Base-by-base conservation (phyloP, 2,329 filamentous ascomycete genomes). In the Colletotrichum acutatum region DNA sequence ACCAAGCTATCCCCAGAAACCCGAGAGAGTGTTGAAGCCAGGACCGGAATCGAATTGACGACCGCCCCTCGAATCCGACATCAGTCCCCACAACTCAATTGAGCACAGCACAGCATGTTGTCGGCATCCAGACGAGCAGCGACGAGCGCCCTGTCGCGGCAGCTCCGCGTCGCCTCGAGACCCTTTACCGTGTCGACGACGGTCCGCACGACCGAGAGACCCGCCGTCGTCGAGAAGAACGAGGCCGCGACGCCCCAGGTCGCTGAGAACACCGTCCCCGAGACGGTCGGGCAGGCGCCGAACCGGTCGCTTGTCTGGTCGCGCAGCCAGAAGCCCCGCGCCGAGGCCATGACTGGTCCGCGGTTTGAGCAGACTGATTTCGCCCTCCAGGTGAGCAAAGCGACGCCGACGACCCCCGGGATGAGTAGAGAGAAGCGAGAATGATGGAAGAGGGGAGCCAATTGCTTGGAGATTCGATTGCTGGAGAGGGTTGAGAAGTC, bases 291-390 rank as follows among this genome's bases (percentile, higher is more conserved):
- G 82, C 97, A 99, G 87, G 94, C 96, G 37, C 97, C 97, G 26
- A 99, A 99, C 87, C 91, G 95, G 75, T 85, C 87, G 72, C 90
- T 85, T 6, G 89, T 94, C 73, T 99, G 97, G 97, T 95, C 94
- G 74, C 86, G 90, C 80, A 97, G 91, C 85, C 97, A 99, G 88
- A 90, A 91, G 83, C 91, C 95, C 52, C 89, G 96, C 79, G 89
- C 90, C 66, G 84, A 91, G 83, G 97, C 95, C 66, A 99, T 99
- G 96, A 91, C 91, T 54, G 97, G 97, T 54, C 97, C 97, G 76
- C 89, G 96, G 78, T 99, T 99, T 80, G 97, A 99, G 88, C 96
- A 98, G 90, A 98, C 95, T 42, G 94, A 97, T 80, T 96, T 98
- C 85, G 91, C 92, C 78, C 86, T 93, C 77, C 97, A 99, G 94